Percentiles rank a stretch among this genome's conserved stretches.
Evolutionary conservation across 345 rosid genomes (phyloP).

Genomic region (Ceriops tagal): DNA sequence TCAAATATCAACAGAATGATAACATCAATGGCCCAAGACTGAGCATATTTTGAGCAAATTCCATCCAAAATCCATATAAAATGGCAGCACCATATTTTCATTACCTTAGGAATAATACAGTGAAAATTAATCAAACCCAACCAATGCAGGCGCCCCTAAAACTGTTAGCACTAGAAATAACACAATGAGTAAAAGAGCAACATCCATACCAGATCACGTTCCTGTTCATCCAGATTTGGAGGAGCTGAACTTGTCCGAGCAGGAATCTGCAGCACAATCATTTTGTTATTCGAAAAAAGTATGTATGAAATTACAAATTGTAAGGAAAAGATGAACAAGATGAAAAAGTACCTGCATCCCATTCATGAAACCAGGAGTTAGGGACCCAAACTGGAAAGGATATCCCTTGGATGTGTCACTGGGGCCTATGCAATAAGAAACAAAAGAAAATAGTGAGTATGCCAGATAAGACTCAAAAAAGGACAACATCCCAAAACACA

Average conservation of each 20-base stretch:
- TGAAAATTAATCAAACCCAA: no score
- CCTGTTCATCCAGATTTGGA: conserved; percentile 97
- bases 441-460: background rate
- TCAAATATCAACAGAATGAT: background rate
- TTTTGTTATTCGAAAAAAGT: background rate
- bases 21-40: no score
- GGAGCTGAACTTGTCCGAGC: conserved; percentile 98
- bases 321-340: background rate
- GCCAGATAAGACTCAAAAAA: background rate
- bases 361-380: conserved; percentile 70
- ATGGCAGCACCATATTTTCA: no score
- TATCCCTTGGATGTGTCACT: conserved; percentile 65
- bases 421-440: conserved; percentile 27
- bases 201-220: conserved; percentile 67
- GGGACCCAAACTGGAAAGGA: conserved; percentile 80
- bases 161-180: no score
- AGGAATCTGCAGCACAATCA: conserved; percentile 56
- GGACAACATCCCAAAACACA: background rate
- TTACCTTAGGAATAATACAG: no score
- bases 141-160: no score
- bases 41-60: no score
- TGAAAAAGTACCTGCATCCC: conserved; percentile 59
- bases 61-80: no score
- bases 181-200: background rate
- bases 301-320: background rate